Base-by-base conservation (phyloP, 1,284 basidiomycete species). In the Schizophyllum commune region DNA sequence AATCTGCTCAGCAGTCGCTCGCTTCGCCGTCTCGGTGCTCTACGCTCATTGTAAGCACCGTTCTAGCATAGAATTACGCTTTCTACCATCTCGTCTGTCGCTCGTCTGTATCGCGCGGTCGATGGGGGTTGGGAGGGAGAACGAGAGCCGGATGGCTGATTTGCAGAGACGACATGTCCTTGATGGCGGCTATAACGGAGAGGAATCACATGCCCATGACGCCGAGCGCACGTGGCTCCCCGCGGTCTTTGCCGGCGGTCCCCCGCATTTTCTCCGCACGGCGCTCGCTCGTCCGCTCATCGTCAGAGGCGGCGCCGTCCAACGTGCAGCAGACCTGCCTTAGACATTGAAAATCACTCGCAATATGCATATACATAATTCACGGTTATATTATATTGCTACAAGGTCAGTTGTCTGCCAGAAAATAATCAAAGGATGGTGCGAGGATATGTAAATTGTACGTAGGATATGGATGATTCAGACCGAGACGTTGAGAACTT, bases 1-100 rank as follows among this genome's bases (percentile, higher is more conserved):
- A 69, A 86, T 72, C 64, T 83, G 19, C 15, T 55, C 53, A 11
- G 17, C 17, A 11, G 39, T 47, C 39, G 39, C 39, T 11, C 17
- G 9, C 39, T 47, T 47, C 13, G 39, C 39, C 17, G 39, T 17
- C 17, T 47, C 39, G 17, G 39, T 47, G 39, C 39, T 47, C 39
- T 47, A 9, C 3, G 2, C 13, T 4, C 39, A 13, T 47, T 17
- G 39, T 47, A 3, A 47, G 39, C 13, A 17, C 39, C 2, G 17
- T 47, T 9, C 39, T 2, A 47, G 39, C 39, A 27, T 27, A 47
- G 8, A 3, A 47, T 4, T 47, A 17, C 39, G 39, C 8, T 2
- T 2, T 8, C 2, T 17, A 47, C 39, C 39, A 33, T 20, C 54
- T 55, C 54, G 11, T 11, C 9, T 55, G 32, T 32, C 56, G 56